Conservation (phyloP, 148 eudicot species). For the Persicaria maculosa region DNA sequence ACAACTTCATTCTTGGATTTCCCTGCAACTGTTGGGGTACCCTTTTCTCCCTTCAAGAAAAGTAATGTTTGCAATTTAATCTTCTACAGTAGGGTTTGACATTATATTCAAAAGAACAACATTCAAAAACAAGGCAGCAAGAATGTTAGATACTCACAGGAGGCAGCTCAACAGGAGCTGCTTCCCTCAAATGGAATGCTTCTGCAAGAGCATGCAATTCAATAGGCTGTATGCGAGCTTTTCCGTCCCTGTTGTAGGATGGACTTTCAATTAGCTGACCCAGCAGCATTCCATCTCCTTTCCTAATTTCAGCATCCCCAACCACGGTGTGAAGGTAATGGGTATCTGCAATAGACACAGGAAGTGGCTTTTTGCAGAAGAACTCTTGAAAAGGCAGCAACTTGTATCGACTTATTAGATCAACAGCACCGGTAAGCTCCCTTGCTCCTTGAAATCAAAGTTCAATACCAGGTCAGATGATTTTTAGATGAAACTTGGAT, state of each 20-base stretch:
- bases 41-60: slow-evolving; percentile 62
- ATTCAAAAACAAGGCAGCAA: neutral
- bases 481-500: neutral
- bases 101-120: neutral
- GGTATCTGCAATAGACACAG: slow-evolving; percentile 37
- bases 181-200: slow-evolving; percentile 32
- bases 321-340: slow-evolving; percentile 44
- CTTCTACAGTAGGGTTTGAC: neutral
- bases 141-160: slow-evolving; percentile 15
- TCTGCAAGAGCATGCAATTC: slow-evolving; percentile 33
- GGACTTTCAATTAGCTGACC: slow-evolving; percentile 33
- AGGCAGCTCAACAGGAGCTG: slow-evolving; percentile 18
- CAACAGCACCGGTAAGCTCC: slow-evolving; percentile 53
- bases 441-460: slow-evolving; percentile 33
- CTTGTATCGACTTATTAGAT: slow-evolving; percentile 41
- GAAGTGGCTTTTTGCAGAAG: slow-evolving; percentile 50
- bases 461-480: neutral
- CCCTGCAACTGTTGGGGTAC: slow-evolving; percentile 68
- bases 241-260: slow-evolving; percentile 13
- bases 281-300: slow-evolving; percentile 50
- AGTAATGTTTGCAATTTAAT: neutral
- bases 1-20: slow-evolving; percentile 63
- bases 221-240: slow-evolving; percentile 30
- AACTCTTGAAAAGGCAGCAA: slow-evolving; percentile 43
- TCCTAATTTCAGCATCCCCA: slow-evolving; percentile 48